Percentiles rank a stretch among this genome's conserved stretches.
Conservation (phyloP, 2,329 filamentous ascomycete species). For the Parafenestella ontariensis region DNA sequence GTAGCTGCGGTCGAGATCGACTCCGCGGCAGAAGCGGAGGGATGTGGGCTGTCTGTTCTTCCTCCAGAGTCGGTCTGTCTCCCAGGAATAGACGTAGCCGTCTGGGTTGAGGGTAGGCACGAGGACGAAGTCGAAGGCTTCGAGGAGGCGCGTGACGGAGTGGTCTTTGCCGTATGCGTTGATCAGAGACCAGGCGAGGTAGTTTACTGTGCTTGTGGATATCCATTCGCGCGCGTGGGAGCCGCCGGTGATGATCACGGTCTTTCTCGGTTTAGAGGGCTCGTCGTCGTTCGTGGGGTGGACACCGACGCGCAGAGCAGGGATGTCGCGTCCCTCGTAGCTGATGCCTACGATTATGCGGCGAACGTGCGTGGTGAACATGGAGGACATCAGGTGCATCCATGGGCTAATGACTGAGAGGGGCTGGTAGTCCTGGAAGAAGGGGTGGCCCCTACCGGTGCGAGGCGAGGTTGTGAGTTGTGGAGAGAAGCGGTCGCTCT, state of each 20-base stretch:
- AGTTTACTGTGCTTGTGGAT: constrained; percentile 87
- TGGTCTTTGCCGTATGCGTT: constrained; percentile 78
- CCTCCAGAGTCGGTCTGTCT: constrained; percentile 89
- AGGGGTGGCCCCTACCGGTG: constrained; percentile 66
- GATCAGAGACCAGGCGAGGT: constrained; percentile 86
- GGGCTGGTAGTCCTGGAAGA: constrained; percentile 93
- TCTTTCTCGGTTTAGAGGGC: constrained; percentile 66
- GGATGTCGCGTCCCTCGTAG: constrained; percentile 86
- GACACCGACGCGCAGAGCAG: constrained; percentile 77
- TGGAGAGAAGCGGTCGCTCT: constrained; percentile 36
- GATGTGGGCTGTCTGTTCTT: constrained; percentile 89
- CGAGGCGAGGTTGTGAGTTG: constrained; percentile 37
- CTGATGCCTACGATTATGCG: constrained; percentile 81
- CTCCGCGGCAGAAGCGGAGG: constrained; percentile 81
- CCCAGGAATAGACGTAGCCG: constrained; percentile 93
- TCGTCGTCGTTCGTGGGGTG: constrained; percentile 59
- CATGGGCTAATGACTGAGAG: constrained; percentile 84
- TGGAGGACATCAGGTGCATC: constrained; percentile 88
- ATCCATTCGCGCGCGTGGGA: constrained; percentile 98
- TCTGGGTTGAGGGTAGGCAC: constrained; percentile 92
- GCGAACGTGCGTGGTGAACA: constrained; percentile 83
- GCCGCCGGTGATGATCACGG: constrained; percentile 82
- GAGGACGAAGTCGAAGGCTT: constrained; percentile 86
- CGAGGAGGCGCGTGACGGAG: constrained; percentile 76
- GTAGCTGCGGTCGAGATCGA: constrained; percentile 90